phyloP scores from a whole-genome alignment of 2,329 filamentous ascomycete genomes.

The Sporothrix brasiliensis region DNA sequence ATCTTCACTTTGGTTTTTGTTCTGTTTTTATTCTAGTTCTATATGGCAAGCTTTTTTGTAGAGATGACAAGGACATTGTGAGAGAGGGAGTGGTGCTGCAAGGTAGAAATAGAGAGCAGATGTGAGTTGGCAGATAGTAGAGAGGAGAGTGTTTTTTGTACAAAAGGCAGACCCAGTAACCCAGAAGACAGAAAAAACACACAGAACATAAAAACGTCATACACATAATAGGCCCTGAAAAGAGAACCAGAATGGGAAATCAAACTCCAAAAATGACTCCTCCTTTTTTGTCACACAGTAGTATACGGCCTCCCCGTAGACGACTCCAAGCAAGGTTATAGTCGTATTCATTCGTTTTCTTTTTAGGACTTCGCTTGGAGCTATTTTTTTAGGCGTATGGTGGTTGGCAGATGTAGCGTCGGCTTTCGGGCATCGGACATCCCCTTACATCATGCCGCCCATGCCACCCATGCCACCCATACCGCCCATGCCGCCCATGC shows the following conservation, averaged over 20 bases:
- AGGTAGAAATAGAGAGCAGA: conserved; percentile 12
- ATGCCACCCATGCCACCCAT: conserved; percentile 58
- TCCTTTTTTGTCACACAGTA: conserved; percentile 14
- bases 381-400: conserved; percentile 37
- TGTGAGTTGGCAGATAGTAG: background rate
- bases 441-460: conserved; percentile 64
- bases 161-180: conserved; percentile 3
- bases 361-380: conserved; percentile 13
- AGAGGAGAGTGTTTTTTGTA: conserved; percentile 26
- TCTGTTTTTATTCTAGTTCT: conserved; percentile 19
- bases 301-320: conserved; percentile 10
- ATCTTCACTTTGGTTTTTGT: background rate
- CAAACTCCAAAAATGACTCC: conserved; percentile 25
- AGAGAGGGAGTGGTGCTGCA: conserved; percentile 7
- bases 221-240: conserved; percentile 26
- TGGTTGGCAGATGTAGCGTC: background rate
- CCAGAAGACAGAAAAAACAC: background rate
- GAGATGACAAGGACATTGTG: background rate
- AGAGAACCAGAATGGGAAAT: conserved; percentile 1
- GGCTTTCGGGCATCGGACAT: too few relatives aligned
- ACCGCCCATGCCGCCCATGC: conserved; percentile 63
- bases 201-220: conserved; percentile 12
- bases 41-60: conserved; percentile 13
- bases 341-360: conserved; percentile 31
- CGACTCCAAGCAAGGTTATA: conserved; percentile 36